A percentile compares a stretch with the other conserved stretches of the same genome.
phyloP scores from a whole-genome alignment of 2,329 filamentous ascomycete genomes.

The Talaromyces sp. region DNA sequence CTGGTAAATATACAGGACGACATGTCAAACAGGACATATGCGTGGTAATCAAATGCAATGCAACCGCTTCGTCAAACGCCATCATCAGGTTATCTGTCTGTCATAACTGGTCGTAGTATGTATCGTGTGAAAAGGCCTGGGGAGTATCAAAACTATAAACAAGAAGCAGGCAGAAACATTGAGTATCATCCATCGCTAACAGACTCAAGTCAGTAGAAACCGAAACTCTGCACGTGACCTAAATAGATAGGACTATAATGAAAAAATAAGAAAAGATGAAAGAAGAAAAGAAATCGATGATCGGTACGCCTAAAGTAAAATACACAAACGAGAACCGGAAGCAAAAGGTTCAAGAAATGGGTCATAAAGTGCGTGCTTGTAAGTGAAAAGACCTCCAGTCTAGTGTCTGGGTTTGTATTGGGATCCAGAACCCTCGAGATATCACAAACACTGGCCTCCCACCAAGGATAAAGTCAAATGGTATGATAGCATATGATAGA shows the following conservation, averaged over 20 bases:
- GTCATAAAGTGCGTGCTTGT: neutral
- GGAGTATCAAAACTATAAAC: neutral
- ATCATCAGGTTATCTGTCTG: neutral
- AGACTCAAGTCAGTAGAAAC: neutral
- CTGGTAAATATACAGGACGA: neutral
- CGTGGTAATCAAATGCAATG: neutral
- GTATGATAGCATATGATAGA: neutral
- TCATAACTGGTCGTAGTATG: neutral
- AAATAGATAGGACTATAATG: neutral
- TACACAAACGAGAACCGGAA: constrained; percentile 8
- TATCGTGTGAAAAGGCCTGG: neutral
- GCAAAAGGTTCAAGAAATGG: neutral
- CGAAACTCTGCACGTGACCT: neutral
- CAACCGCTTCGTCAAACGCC: neutral
- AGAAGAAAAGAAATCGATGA: constrained; percentile 19
- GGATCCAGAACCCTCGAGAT: constrained; percentile 19
- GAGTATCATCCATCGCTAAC: neutral
- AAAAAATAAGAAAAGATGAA: neutral
- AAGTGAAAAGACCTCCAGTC: constrained; percentile 5
- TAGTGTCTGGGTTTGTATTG: neutral
- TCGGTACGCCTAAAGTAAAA: constrained; percentile 17
- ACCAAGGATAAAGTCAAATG: constrained; percentile 10
- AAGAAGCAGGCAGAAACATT: neutral
- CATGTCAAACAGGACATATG: neutral
- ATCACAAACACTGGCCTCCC: constrained; percentile 16